phyloP scores from a whole-genome alignment of 2,329 filamentous ascomycete species.

The Canariomyces notabilis region DNA sequence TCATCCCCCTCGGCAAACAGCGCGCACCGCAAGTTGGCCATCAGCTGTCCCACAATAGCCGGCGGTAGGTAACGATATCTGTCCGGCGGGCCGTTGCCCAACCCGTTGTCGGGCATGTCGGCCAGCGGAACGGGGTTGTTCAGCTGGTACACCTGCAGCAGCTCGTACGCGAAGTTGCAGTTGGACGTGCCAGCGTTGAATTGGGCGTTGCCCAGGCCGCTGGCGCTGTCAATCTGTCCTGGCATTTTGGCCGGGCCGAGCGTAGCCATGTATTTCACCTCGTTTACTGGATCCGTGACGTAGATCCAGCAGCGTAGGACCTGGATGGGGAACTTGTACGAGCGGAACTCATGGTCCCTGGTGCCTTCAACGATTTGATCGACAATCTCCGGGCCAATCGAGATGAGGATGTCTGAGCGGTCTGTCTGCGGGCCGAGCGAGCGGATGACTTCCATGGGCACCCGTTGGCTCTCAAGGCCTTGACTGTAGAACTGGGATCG shows the following conservation, averaged over 20 bases:
- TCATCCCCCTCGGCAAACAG: conserved; percentile 37
- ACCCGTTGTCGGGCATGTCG: conserved; percentile 50
- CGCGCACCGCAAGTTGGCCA: conserved; percentile 52
- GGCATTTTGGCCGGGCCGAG: conserved; percentile 44
- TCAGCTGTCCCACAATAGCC: conserved; percentile 51
- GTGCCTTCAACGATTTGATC: conserved; percentile 43
- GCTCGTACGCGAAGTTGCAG: conserved; percentile 47
- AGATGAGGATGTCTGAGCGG: conserved; percentile 51
- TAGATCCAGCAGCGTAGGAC: conserved; percentile 62
- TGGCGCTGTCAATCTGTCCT: conserved; percentile 41
- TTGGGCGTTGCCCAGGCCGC: conserved; percentile 46
- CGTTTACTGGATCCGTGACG: conserved; percentile 40
- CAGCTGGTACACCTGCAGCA: conserved; percentile 56
- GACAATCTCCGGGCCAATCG: conserved; percentile 44
- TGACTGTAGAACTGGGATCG: conserved; percentile 32
- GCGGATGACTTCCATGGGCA: conserved; percentile 45
- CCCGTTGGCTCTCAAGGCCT: conserved; percentile 44
- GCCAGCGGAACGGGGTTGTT: conserved; percentile 52
- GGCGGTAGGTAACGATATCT: conserved; percentile 52
- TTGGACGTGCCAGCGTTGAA: conserved; percentile 41
- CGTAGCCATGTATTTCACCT: conserved; percentile 55
- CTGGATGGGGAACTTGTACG: conserved; percentile 49
- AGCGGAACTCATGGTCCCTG: conserved; percentile 51
- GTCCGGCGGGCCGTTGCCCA: conserved; percentile 46
- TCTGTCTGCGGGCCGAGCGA: conserved; percentile 44